These are phyloP conservation scores for Teratosphaeria epicoccoides DNA, from an alignment of 2,329 filamentous ascomycete genomes.

Conservation along the genomic window DNA sequence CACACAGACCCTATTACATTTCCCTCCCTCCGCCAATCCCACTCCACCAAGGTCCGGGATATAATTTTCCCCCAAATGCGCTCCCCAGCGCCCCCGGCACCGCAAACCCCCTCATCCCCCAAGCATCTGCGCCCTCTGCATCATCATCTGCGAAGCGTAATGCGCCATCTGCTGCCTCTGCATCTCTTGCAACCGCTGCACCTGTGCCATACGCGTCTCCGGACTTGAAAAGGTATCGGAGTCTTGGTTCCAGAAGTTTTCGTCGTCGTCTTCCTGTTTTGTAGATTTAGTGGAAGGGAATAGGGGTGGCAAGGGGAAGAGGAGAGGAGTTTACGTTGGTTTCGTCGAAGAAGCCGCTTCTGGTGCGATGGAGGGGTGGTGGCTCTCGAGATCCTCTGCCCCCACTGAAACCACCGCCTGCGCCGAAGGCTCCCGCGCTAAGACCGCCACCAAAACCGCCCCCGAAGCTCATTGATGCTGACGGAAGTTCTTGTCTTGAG, in stretches of 20 bases:
- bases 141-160: neutral
- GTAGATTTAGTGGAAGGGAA: neutral
- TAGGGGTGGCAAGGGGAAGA: neutral
- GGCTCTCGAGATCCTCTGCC: neutral
- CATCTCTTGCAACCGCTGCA: neutral
- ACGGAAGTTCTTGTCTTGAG: neutral
- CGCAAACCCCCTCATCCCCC: neutral
- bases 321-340: neutral
- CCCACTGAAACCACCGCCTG: neutral
- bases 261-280: neutral
- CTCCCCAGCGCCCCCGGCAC: neutral
- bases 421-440: neutral
- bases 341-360: neutral
- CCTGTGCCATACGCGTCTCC: neutral
- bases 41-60: neutral
- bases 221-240: neutral
- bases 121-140: neutral
- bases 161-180: neutral
- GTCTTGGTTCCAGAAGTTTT: neutral
- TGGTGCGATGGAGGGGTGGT: neutral
- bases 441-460: neutral
- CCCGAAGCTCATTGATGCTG: neutral
- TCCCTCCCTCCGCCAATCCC: neutral
- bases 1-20: too few relatives aligned
- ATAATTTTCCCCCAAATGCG: neutral